Base-by-base conservation (phyloP, 139 green algal species). In the Volvox africanus region DNA sequence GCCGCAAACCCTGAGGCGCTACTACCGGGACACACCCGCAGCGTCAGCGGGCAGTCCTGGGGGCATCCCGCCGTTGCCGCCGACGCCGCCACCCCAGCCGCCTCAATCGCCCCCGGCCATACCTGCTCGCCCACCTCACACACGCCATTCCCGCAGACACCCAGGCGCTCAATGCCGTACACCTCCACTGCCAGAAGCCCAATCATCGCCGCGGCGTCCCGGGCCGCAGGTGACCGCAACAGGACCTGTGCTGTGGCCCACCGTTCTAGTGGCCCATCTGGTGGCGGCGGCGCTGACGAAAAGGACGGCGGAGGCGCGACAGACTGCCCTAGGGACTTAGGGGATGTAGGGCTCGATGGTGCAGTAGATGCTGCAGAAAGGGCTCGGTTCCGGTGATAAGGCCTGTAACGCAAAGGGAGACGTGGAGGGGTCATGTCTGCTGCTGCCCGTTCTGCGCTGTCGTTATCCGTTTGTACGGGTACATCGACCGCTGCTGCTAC, bases 71-170 rank as follows among this genome's bases (percentile, higher is more conserved):
- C 84, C 11, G 17, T 22, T 12, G 22, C 61, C 17, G 32, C 50
- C 78, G 61, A 68, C 24, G 2, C 44, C 19, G 21, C 35, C 22
- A 18, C 65, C 32, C 30, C 44, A 16, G 18, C 44, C 2, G 61
- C 81, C 82, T 65, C 36, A 50, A 33, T 26, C 55, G 55, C 1
- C 14, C 82, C 73, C 33, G 81, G 30, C 20, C 82, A 61, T 6
- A 20, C 61, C 32, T 85, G 77, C 78, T 96, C 94, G 18, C 94
- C 94, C 14, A 93, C 90, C 80, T 96, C 94, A 79, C 94, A 96
- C 2, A 96, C 61, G 22, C 93, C 93, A 68, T 96, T 96, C 50
- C 94, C 94, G 68, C 94, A 96, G 21, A 95, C 50, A 1, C 91
- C 90, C 61, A 81, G 28, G 32, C 94, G 76, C 35, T 89, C 33